Conservation (phyloP, 768 basidiomycete genomes). For the Amanita polypyramis region DNA sequence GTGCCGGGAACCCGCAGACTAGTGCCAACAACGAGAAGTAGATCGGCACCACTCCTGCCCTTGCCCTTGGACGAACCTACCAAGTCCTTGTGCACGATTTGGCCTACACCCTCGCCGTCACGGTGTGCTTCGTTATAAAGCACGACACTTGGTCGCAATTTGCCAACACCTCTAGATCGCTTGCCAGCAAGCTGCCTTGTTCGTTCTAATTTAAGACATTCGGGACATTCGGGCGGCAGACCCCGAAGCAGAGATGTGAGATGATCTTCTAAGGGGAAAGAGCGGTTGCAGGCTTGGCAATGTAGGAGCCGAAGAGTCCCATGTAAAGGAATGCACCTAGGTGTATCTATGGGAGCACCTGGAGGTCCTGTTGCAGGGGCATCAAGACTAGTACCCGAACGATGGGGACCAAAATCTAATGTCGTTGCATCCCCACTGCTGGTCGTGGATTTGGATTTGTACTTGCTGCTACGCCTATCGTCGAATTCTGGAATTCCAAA, state of each 20-base stretch:
- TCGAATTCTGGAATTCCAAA: conserved; percentile 75
- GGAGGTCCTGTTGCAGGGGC: too few species aligned
- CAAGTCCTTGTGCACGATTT: conserved; percentile 73
- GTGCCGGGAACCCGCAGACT: conserved; percentile 85
- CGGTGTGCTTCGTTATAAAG: conserved; percentile 85
- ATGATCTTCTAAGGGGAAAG: conserved; percentile 54
- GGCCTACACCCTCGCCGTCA: conserved; percentile 81
- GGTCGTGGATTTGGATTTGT: conserved; percentile 37
- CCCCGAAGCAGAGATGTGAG: conserved; percentile 51
- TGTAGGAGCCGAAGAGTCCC: conserved; percentile 74
- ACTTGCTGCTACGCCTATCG: conserved; percentile 38
- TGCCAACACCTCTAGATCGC: conserved; percentile 70
- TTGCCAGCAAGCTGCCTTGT: conserved; percentile 69
- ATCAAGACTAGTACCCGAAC: too few species aligned
- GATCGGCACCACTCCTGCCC: conserved; percentile 65
- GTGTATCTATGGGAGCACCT: conserved; percentile 31
- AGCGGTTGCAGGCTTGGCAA: conserved; percentile 73
- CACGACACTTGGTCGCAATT: conserved; percentile 78
- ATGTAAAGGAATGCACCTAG: conserved; percentile 84
- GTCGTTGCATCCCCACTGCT: conserved; percentile 17
- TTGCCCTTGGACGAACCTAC: conserved; percentile 60
- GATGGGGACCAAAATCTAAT: too few species aligned
- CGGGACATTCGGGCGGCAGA: conserved; percentile 65
- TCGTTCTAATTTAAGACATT: conserved; percentile 59
- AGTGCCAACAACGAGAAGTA: conserved; percentile 84